Conservation (phyloP, 2,329 filamentous ascomycete species). For the Aspergillus sp. region DNA sequence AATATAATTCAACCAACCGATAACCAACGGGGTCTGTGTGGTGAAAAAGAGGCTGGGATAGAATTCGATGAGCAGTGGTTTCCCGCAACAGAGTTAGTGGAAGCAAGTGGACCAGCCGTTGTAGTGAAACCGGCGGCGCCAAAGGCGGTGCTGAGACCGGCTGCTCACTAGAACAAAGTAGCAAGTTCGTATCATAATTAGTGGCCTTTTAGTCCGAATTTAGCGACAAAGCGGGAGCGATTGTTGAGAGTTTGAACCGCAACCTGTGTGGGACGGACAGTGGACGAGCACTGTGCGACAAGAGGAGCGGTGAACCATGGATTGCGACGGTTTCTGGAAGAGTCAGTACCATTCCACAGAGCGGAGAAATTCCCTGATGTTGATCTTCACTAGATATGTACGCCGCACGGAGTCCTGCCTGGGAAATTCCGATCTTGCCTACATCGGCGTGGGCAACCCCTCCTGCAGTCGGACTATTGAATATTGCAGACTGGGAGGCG, state of each 20-base stretch:
- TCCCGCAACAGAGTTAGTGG: neutral
- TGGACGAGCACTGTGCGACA: neutral
- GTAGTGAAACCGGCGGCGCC: neutral
- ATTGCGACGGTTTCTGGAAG: constrained; percentile 20
- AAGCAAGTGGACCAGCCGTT: neutral
- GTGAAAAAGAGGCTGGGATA: neutral
- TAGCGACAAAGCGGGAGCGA: neutral
- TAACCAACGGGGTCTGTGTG: neutral
- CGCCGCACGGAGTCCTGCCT: constrained; percentile 4
- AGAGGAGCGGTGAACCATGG: constrained; percentile 23
- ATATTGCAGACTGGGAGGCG: neutral
- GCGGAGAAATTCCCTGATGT: constrained; percentile 16
- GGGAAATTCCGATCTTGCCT: constrained; percentile 10
- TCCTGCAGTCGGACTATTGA: neutral
- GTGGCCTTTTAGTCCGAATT: constrained; percentile 3
- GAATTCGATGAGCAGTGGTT: neutral
- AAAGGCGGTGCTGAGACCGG: neutral
- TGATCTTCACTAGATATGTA: constrained; percentile 15
- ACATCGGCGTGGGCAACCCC: constrained; percentile 1
- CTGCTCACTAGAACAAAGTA: neutral
- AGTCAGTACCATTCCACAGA: constrained; percentile 11
- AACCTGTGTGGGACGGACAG: neutral
- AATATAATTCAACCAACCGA: too few relatives aligned
- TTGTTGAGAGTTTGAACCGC: neutral
- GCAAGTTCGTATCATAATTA: constrained; percentile 6